Percentiles rank a stretch among this genome's conserved stretches.
phyloP scores from a whole-genome alignment of 78 protist genomes.

The Dictyostelium citrinum region DNA sequence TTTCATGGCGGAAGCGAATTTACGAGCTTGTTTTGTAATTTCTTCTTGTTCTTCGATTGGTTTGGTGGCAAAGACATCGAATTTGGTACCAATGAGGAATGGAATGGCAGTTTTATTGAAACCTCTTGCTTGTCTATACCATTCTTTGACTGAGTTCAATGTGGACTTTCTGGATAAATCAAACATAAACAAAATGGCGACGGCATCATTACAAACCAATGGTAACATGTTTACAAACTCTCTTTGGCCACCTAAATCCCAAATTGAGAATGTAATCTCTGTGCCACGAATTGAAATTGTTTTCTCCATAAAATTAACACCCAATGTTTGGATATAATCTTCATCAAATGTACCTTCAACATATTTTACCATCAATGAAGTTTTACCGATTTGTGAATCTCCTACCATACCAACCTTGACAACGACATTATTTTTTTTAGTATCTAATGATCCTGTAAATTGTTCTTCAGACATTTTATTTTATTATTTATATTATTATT shows the following conservation, averaged over 20 bases:
- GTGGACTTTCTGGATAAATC: constrained; percentile 96
- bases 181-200: constrained; percentile 97
- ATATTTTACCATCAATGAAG: constrained; percentile 97
- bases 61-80: constrained; percentile 87
- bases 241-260: constrained; percentile 98
- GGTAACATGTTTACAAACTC: constrained; percentile 98
- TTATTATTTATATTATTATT: background rate
- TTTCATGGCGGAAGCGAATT: constrained; percentile 96
- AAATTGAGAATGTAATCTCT: constrained; percentile 95
- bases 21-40: constrained; percentile 92
- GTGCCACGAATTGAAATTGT: constrained; percentile 86
- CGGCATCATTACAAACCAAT: constrained; percentile 97
- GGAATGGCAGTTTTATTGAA: constrained; percentile 95
- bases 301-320: constrained; percentile 99
- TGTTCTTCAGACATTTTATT: constrained; percentile 64
- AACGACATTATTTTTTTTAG: constrained; percentile 86
- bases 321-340: constrained; percentile 96
- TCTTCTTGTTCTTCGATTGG: constrained; percentile 92
- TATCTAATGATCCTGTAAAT: constrained; percentile 64
- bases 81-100: constrained; percentile 96
- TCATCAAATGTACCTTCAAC: constrained; percentile 96
- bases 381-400: constrained; percentile 96
- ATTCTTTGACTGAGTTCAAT: constrained; percentile 91
- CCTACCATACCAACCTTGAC: constrained; percentile 98
- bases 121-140: constrained; percentile 97